Percentiles rank a stretch among this genome's conserved stretches.
phyloP scores from a whole-genome alignment of 768 basidiomycete genomes.

The Lactifluus subvellereus region DNA sequence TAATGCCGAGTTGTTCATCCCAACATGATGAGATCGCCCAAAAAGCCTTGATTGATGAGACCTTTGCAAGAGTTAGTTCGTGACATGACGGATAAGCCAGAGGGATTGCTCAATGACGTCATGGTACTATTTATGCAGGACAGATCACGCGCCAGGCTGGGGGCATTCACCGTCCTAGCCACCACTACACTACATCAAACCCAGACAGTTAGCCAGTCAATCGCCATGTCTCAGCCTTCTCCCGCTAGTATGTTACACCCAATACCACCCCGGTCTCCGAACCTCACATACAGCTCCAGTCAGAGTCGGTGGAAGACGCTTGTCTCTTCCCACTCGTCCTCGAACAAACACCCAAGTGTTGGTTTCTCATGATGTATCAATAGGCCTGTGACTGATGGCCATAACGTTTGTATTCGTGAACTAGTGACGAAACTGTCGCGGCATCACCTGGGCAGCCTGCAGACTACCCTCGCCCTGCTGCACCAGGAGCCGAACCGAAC shows the following conservation, averaged over 20 bases:
- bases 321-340: slow-evolving; percentile 21
- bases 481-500: slow-evolving; percentile 10
- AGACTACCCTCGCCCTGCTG: slow-evolving; percentile 23
- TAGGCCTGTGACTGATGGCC: background rate
- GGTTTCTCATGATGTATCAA: background rate
- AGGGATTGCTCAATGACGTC: slow-evolving; percentile 6
- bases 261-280: background rate
- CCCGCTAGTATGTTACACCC: slow-evolving; percentile 19
- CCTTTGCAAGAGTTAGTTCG: slow-evolving; percentile 47
- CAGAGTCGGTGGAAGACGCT: slow-evolving; percentile 23
- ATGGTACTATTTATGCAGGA: background rate
- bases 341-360: slow-evolving; percentile 14
- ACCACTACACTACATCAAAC: too few relatives aligned
- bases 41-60: slow-evolving; percentile 75
- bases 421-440: slow-evolving; percentile 8
- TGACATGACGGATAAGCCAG: slow-evolving; percentile 9
- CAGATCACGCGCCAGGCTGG: too few relatives aligned
- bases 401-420: background rate
- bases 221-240: slow-evolving; percentile 19
- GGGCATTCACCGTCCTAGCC: too few relatives aligned
- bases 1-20: too few relatives aligned
- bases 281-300: slow-evolving; percentile 6
- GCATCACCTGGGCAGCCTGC: slow-evolving; percentile 22
- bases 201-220: background rate
- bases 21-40: slow-evolving; percentile 77